Conservation (phyloP, 371 early-diverging fungal species). For the Coemansia sp. region DNA sequence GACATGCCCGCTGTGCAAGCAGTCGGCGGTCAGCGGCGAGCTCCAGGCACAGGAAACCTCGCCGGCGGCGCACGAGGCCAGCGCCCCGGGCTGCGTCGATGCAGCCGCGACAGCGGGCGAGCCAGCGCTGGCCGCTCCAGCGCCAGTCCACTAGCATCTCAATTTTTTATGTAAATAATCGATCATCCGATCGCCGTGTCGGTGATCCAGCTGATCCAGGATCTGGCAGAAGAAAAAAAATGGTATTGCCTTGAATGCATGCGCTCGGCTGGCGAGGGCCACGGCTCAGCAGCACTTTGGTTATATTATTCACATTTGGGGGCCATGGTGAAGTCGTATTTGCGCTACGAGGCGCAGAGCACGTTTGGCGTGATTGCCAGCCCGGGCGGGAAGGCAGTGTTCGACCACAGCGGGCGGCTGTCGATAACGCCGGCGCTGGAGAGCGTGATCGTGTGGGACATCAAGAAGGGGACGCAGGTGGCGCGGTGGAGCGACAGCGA, state of each 20-base stretch:
- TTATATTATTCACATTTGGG: neutral
- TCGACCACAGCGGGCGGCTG: constrained; percentile 66
- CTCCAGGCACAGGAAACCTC: neutral
- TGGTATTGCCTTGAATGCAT: too few relatives aligned
- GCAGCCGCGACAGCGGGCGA: neutral
- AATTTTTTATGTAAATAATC: too few relatives aligned
- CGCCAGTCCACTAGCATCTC: neutral
- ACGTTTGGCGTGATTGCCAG: constrained; percentile 85
- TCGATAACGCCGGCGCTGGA: constrained; percentile 83
- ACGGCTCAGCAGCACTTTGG: too few relatives aligned
- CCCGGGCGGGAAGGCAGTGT: constrained; percentile 65
- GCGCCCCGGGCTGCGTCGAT: neutral
- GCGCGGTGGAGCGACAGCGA: constrained; percentile 73
- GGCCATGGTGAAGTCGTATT: constrained; percentile 60
- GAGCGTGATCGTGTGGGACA: constrained; percentile 81
- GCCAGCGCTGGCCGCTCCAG: neutral
- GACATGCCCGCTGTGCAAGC: constrained; percentile 79
- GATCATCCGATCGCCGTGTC: too few relatives aligned
- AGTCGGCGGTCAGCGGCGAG: constrained; percentile 50
- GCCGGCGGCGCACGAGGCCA: neutral
- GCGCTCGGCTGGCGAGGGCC: too few relatives aligned
- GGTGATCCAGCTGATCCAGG: too few relatives aligned
- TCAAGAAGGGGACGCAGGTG: constrained; percentile 78
- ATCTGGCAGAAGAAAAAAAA: too few relatives aligned
- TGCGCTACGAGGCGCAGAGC: constrained; percentile 76